Base-by-base conservation (phyloP, 805 yeast genomes). In the Pichia eremophila region DNA sequence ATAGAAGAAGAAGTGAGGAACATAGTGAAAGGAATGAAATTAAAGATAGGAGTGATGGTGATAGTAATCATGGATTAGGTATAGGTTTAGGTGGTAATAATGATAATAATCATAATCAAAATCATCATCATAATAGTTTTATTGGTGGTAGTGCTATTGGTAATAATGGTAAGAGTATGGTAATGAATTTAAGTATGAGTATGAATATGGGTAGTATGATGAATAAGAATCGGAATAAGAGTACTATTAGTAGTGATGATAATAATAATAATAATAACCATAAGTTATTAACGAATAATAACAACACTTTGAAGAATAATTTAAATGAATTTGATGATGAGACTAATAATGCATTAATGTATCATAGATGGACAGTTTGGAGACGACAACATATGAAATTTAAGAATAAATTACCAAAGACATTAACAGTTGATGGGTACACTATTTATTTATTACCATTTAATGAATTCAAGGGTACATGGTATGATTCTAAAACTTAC, bases 371-470 rank as follows among this genome's bases (percentile, higher is more conserved):
- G 77, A 81, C 78, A 17, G 95, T 91, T 0, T 86, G 88, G 85
- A 74, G 97, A 57, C 78, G 93, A 50, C 91, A 90, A 57, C 90
- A 89, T 22, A 77, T 83, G 79, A 81, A 95, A 0, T 81, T 91
- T 54, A 78, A 85, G 49, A 80, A 79, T 48, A 74, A 89, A 46
- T 86, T 86, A 51, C 95, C 89, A 56, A 78, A 93, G 56, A 78
- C 89, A 0, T 70, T 91, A 32, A 89, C 93, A 1, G 78, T 91
- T 37, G 98, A 91, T 64, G 98, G 97, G n/a, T 95, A 88, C 57
- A 89, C 88, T 58, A 78, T 91, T 14, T 91, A 90, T 57, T 77
- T 91, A 43, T 78, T 87, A 57, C 96, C 97, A 0, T 82, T 89
- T 8, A 88, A 85, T 56, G 91, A 86, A 50, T 73, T 78, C 49